Evolutionary conservation across 306 rosid genomes (phyloP).

Genomic region (Medicago arabica): DNA sequence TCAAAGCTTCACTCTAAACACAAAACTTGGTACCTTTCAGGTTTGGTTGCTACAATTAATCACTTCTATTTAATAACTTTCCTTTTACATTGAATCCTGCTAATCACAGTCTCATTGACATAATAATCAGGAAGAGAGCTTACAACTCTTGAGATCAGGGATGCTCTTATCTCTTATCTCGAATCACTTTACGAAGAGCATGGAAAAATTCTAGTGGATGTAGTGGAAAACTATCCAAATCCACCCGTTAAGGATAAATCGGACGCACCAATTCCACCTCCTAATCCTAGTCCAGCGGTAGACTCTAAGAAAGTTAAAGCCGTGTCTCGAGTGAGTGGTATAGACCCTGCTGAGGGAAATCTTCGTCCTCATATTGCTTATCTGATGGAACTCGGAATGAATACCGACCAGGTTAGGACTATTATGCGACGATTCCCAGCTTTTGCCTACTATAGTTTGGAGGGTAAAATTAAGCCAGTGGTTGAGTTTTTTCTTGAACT

Average conservation of each 20-base stretch:
- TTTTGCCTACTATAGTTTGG: constrained; percentile 86
- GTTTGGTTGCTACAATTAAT: constrained; percentile 61
- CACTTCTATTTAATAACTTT: constrained; percentile 23
- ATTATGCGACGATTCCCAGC: constrained; percentile 69
- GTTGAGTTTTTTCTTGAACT: constrained; percentile 92
- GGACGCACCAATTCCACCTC: constrained; percentile 35
- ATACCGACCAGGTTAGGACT: constrained; percentile 72
- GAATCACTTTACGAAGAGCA: constrained; percentile 78
- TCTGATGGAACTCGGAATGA: constrained; percentile 85
- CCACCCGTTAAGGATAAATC: constrained; percentile 65
- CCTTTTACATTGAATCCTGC: constrained; percentile 28
- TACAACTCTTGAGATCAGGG: constrained; percentile 93
- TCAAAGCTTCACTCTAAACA: constrained; percentile 82
- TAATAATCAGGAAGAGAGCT: constrained; percentile 82
- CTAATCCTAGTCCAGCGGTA: constrained; percentile 41
- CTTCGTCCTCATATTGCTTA: constrained; percentile 81
- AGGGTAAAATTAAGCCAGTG: constrained; percentile 87
- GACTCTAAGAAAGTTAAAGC: constrained; percentile 70
- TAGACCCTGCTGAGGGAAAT: constrained; percentile 65
- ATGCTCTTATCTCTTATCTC: constrained; percentile 75
- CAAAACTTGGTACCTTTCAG: constrained; percentile 91
- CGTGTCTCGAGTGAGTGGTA: constrained; percentile 66
- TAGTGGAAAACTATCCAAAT: constrained; percentile 77
- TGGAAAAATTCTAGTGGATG: constrained; percentile 57
- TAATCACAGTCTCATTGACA: constrained; percentile 37